phyloP scores from a whole-genome alignment of 2,329 filamentous ascomycete species.

The Phaeomoniella chlamydospora region DNA sequence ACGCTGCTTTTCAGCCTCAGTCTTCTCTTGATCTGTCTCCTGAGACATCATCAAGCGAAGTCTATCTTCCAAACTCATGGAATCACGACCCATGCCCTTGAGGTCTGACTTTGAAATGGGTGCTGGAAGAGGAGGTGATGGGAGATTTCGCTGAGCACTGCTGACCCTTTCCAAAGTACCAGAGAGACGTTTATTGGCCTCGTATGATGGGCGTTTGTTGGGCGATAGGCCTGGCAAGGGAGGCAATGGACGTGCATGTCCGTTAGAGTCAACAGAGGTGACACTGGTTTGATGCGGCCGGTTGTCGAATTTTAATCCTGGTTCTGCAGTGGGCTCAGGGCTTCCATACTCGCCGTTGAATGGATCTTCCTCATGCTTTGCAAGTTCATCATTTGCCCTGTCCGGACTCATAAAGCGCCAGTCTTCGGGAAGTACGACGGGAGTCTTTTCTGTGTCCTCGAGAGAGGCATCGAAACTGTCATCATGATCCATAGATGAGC shows the following conservation, averaged over 20 bases:
- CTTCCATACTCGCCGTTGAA: conserved; percentile 51
- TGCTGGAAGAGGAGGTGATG: conserved; percentile 55
- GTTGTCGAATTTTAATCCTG: conserved; percentile 29
- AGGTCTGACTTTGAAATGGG: conserved; percentile 62
- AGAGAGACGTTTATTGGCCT: conserved; percentile 32
- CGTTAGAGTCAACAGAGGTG: conserved; percentile 63
- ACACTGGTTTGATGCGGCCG: conserved; percentile 47
- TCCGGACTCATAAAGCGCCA: conserved; percentile 70
- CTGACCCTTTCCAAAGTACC: conserved; percentile 59
- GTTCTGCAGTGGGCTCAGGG: conserved; percentile 44
- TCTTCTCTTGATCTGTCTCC: conserved; percentile 45
- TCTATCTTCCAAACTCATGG: conserved; percentile 75
- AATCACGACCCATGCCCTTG: conserved; percentile 56
- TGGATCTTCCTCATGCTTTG: conserved; percentile 46
- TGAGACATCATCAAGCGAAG: conserved; percentile 75
- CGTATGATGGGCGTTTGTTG: conserved; percentile 8
- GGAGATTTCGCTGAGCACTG: conserved; percentile 52
- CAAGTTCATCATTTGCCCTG: conserved; percentile 39
- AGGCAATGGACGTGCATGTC: conserved; percentile 71
- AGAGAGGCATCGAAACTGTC: conserved; percentile 94
- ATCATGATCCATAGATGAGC: conserved; percentile 49
- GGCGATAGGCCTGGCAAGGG: conserved; percentile 52
- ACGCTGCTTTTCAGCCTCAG: conserved; percentile 50
- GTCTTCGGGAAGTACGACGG: conserved; percentile 91
- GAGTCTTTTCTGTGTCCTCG: conserved; percentile 92